Conservation (phyloP, 148 eudicot species). For the Rhododendron molle region DNA sequence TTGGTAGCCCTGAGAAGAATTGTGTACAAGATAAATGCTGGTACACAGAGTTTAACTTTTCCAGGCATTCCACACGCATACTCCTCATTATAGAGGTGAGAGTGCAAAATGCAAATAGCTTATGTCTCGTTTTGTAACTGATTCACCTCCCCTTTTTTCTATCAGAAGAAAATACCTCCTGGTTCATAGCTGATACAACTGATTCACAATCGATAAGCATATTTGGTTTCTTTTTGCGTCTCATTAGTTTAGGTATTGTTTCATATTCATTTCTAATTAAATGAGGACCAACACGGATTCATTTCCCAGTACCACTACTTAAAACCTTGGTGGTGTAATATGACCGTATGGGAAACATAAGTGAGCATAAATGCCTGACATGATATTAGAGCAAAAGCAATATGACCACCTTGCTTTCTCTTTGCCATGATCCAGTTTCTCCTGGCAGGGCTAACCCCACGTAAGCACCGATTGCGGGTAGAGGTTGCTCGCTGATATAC, state of each 20-base stretch:
- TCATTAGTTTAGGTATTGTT: background rate
- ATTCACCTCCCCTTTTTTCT: background rate
- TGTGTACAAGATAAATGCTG: background rate
- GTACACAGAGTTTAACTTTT: background rate
- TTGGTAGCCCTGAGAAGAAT: constrained; percentile 59
- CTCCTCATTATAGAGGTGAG: background rate
- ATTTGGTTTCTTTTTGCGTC: background rate
- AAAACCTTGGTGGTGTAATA: background rate
- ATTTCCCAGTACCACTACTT: background rate
- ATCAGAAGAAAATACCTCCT: background rate
- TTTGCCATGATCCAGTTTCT: constrained; percentile 87
- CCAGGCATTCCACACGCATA: background rate
- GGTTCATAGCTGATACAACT: background rate
- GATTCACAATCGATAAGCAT: background rate
- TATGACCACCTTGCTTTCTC: constrained; percentile 77
- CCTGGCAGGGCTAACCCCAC: constrained; percentile 89
- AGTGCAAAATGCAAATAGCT: background rate
- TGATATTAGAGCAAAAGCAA: background rate
- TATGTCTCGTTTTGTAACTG: background rate
- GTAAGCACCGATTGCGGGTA: constrained; percentile 56
- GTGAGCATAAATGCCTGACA: background rate
- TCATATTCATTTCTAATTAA: background rate
- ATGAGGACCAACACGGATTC: background rate
- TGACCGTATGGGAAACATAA: background rate
- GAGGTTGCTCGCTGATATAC: constrained; percentile 33